phyloP scores from a whole-genome alignment of 805 yeast genomes.

The Hanseniaspora guilliermondii region DNA sequence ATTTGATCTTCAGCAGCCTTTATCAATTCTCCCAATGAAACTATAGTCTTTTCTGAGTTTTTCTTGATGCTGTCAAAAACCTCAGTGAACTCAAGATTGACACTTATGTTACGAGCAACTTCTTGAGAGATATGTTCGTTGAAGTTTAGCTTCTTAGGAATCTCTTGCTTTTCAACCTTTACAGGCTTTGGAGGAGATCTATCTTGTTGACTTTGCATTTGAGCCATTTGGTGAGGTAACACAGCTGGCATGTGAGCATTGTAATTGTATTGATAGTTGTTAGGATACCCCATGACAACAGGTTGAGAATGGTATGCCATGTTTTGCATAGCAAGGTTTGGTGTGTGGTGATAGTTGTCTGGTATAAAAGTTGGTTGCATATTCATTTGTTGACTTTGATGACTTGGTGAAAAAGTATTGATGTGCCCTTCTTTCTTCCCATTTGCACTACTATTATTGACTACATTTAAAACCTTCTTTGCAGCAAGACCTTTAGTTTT shows the following conservation, averaged over 20 bases:
- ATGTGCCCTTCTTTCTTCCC: neutral
- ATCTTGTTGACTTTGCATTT: neutral
- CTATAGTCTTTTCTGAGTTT: neutral
- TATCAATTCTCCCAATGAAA: neutral
- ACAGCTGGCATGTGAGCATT: neutral
- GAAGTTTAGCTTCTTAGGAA: neutral
- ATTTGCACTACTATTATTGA: neutral
- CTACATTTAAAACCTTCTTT: neutral
- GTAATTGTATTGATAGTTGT: neutral
- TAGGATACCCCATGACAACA: neutral
- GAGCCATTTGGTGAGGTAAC: neutral
- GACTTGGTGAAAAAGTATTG: neutral
- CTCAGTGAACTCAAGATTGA: neutral
- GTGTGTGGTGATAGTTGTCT: neutral
- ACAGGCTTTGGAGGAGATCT: neutral
- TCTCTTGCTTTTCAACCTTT: neutral
- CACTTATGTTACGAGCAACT: neutral
- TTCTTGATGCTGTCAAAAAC: neutral
- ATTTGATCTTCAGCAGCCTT: slow-evolving; percentile 2
- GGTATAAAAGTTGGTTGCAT: neutral
- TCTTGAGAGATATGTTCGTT: neutral
- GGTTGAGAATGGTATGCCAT: neutral
- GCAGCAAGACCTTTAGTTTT: neutral
- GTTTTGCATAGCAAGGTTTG: neutral
- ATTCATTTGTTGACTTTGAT: neutral